phyloP scores from a whole-genome alignment of 352 stramenopile species.

The Phytophthora pseudosyringae region DNA sequence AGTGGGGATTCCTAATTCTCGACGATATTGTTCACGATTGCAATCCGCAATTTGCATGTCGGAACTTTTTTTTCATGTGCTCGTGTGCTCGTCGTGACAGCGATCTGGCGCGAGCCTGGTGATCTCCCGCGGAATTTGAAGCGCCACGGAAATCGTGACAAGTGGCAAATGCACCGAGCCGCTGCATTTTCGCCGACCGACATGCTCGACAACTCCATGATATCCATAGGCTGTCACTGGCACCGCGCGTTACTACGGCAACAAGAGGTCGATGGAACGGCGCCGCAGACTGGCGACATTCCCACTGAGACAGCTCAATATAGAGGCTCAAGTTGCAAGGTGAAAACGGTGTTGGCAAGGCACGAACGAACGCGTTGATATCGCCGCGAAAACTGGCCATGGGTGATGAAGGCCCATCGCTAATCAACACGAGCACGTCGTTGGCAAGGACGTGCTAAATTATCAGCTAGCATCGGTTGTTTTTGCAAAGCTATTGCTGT shows the following conservation, averaged over 20 bases:
- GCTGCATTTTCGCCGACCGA: constrained; percentile 16
- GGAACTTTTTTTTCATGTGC: constrained; percentile 7
- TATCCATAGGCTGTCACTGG: neutral
- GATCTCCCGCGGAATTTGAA: constrained; percentile 2
- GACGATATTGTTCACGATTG: neutral
- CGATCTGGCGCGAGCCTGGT: neutral
- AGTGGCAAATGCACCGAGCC: constrained; percentile 10
- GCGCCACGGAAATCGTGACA: constrained; percentile 17
- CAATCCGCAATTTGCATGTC: neutral
- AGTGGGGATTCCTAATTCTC: neutral
- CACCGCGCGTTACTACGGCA: neutral
- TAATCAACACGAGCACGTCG: too few relatives aligned
- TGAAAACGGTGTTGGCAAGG: too few relatives aligned
- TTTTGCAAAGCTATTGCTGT: too few relatives aligned
- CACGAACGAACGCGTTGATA: neutral
- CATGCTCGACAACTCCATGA: constrained; percentile 11
- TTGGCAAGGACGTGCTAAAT: too few relatives aligned
- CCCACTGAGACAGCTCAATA: constrained; percentile 14
- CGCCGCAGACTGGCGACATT: neutral
- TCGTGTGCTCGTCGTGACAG: constrained; percentile 2
- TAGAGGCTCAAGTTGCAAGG: too few relatives aligned
- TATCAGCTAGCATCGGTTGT: too few relatives aligned
- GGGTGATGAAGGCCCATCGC: too few relatives aligned
- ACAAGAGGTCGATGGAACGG: constrained; percentile 18
- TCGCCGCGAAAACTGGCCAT: too few relatives aligned